Percentiles rank a stretch among this genome's conserved stretches.
phyloP scores from a whole-genome alignment of 2,329 filamentous ascomycete species.

The Orbilia ellipsospora region DNA sequence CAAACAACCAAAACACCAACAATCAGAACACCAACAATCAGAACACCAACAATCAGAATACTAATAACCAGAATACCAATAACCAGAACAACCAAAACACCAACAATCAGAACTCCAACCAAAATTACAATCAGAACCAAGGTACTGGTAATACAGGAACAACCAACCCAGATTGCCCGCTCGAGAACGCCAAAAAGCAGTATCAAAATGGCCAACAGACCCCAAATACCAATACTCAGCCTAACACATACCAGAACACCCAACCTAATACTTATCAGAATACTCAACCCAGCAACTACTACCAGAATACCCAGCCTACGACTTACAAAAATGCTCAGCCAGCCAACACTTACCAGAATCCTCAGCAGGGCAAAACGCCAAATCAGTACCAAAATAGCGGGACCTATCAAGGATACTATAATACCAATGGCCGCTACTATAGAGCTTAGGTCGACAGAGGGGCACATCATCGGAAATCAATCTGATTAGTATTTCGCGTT shows the following conservation, averaged over 20 bases:
- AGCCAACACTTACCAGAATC: not conserved
- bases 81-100: not conserved
- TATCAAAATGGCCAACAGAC: slow-evolving; percentile 1
- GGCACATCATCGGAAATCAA: too few relatives aligned
- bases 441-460: not conserved
- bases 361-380: not conserved
- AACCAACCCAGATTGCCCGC: not conserved
- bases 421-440: not conserved
- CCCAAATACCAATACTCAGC: too few relatives aligned
- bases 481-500: too few relatives aligned
- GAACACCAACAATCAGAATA: not conserved
- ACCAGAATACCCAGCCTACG: too few relatives aligned
- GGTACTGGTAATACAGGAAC: not conserved
- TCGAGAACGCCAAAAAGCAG: not conserved
- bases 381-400: not conserved
- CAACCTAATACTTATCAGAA: too few relatives aligned
- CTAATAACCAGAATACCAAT: not conserved
- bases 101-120: not conserved
- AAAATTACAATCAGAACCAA: slow-evolving; percentile 3
- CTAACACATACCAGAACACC: too few relatives aligned
- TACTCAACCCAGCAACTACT: too few relatives aligned
- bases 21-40: not conserved
- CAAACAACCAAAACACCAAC: not conserved
- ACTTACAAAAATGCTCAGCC: not conserved
- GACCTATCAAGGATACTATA: not conserved